Conservation (phyloP, 352 stramenopile species). For the Globisporangium acanthophoron region DNA sequence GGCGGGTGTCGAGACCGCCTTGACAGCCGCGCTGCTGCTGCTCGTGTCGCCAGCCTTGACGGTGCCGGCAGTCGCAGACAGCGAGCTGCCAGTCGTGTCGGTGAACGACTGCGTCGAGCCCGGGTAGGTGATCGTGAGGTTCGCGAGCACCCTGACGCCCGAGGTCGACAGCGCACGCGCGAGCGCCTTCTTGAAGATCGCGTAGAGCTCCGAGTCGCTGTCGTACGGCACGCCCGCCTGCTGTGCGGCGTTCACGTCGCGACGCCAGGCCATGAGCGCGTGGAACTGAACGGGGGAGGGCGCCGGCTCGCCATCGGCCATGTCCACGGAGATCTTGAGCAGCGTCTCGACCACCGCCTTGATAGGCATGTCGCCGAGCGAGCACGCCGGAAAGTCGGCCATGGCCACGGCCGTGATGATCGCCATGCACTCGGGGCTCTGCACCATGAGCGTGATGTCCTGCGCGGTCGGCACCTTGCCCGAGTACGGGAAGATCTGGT, state of each 20-base stretch:
- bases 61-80: constrained; percentile 23
- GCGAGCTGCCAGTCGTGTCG: constrained; percentile 19
- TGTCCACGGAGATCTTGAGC: constrained; percentile 49
- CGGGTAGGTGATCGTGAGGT: constrained; percentile 31
- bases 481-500: constrained; percentile 60
- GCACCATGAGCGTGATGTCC: constrained; percentile 34
- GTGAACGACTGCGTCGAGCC: constrained; percentile 20
- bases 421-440: constrained; percentile 37
- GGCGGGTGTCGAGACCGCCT: background rate
- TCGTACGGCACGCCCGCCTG: constrained; percentile 41
- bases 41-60: constrained; percentile 18
- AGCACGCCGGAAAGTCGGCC: constrained; percentile 40
- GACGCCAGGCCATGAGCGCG: constrained; percentile 50
- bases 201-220: constrained; percentile 36
- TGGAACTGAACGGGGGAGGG: constrained; percentile 35
- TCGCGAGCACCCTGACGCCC: constrained; percentile 36
- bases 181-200: constrained; percentile 41
- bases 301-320: constrained; percentile 19
- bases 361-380: constrained; percentile 40
- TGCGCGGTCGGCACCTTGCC: constrained; percentile 33
- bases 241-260: constrained; percentile 44
- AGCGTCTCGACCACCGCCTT: constrained; percentile 56
- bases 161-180: constrained; percentile 23
- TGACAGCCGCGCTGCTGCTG: background rate
- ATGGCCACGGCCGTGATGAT: constrained; percentile 42